A percentile compares a stretch with the other conserved stretches of the same genome.
Evolutionary conservation across 139 green algal species (phyloP).

Genomic region (Desmodesmus armatus): DNA sequence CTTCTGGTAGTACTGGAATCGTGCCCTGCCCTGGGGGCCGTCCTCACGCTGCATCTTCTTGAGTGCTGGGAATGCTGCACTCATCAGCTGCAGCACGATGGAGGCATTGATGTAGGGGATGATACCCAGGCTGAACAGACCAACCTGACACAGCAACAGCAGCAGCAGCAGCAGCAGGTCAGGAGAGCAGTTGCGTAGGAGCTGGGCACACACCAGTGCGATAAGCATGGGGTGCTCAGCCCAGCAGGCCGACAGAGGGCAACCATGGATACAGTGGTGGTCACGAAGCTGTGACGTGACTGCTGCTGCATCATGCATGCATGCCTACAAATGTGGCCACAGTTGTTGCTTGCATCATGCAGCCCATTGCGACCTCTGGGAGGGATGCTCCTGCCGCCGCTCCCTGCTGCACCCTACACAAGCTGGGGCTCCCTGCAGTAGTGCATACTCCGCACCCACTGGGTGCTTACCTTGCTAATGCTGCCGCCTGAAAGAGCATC

Average conservation of each 20-base stretch:
- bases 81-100: constrained; percentile 94
- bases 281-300: too few species aligned
- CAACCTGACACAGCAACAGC: constrained; percentile 45
- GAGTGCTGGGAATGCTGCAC: constrained; percentile 86
- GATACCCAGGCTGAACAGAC: constrained; percentile 99
- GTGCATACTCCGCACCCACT: too few species aligned
- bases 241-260: too few species aligned
- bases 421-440: too few species aligned
- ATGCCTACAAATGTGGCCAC: not conserved
- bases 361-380: not conserved
- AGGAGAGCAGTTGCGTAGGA: not conserved
- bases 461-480: constrained; percentile 58
- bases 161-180: constrained; percentile 1
- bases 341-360: not conserved
- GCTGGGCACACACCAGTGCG: not conserved
- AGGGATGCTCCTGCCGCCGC: not conserved
- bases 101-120: constrained; percentile 99
- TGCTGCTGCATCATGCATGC: constrained; percentile 5
- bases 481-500: constrained; percentile 79
- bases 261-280: not conserved
- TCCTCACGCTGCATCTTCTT: constrained; percentile 99
- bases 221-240: too few species aligned
- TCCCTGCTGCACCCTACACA: too few species aligned
- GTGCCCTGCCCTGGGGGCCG: constrained; percentile 84
- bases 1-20: constrained; percentile 96